Percentiles rank a stretch among this genome's conserved stretches.
Evolutionary conservation across 2,329 filamentous ascomycete genomes (phyloP).

Genomic region (Neofusicoccum parvum): DNA sequence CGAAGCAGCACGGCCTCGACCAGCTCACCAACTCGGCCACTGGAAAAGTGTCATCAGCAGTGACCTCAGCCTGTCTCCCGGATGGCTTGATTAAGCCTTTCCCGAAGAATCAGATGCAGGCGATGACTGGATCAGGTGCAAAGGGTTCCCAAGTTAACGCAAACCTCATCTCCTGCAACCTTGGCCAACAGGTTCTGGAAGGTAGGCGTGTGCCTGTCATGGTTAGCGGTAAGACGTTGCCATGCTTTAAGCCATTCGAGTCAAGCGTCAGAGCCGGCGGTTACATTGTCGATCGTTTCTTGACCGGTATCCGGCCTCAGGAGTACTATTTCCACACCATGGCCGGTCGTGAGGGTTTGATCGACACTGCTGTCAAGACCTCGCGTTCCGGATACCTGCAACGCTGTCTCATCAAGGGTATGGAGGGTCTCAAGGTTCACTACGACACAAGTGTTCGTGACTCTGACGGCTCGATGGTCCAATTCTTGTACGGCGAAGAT

Average conservation of each 20-base stretch:
- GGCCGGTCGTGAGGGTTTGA: slow-evolving; percentile 96
- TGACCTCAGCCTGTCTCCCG: slow-evolving; percentile 81
- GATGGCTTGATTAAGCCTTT: slow-evolving; percentile 85
- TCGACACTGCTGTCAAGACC: slow-evolving; percentile 98
- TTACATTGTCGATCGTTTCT: slow-evolving; percentile 93
- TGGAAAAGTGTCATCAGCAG: slow-evolving; percentile 70
- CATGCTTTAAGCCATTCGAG: slow-evolving; percentile 91
- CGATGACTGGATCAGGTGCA: slow-evolving; percentile 95
- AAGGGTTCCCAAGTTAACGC: slow-evolving; percentile 94
- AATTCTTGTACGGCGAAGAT: slow-evolving; percentile 96
- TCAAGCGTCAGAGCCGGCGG: slow-evolving; percentile 87
- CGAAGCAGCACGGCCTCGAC: slow-evolving; percentile 89
- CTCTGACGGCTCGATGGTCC: slow-evolving; percentile 87
- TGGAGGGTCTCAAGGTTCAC: slow-evolving; percentile 89
- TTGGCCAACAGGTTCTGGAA: slow-evolving; percentile 95
- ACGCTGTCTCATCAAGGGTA: slow-evolving; percentile 95
- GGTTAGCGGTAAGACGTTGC: slow-evolving; percentile 95
- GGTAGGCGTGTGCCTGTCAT: slow-evolving; percentile 92
- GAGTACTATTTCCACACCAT: slow-evolving; percentile 99
- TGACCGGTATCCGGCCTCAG: slow-evolving; percentile 94
- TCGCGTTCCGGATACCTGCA: slow-evolving; percentile 96
- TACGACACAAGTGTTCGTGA: slow-evolving; percentile 96
- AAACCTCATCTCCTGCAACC: slow-evolving; percentile 95
- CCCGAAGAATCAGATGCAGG: slow-evolving; percentile 97
- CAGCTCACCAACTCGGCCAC: slow-evolving; percentile 76